Base-by-base conservation (phyloP, 257 asterid species). In the Craterostigma plantagineum region DNA sequence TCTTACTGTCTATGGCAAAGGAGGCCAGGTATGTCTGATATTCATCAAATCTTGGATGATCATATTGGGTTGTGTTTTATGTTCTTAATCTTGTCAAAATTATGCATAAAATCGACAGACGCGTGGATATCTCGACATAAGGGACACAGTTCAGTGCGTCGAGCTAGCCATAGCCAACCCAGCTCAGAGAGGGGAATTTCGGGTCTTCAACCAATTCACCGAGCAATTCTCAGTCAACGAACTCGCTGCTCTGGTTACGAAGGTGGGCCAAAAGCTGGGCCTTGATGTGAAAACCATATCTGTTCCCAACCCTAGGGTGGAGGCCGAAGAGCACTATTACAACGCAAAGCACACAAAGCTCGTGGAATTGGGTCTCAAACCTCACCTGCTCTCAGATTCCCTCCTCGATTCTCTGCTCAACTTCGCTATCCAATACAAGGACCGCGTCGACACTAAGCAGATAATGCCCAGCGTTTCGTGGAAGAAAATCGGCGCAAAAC, bases 151-250 rank as follows among this genome's bases (percentile, higher is more conserved):
- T 16, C 95, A 82, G 40, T 82, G 98, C 16, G 91, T 87, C 1
- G 95, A 87, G 61, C 79, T 87, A 7, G 98, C 98, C 9, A 82
- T 87, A 16, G 82, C 95, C 11, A 87, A 87, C 61, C 98, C 98
- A 9, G 98, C 98, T 38, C 54, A 72, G 53, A 77, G 62, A 45
- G 95, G 98, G n/a, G 90, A 76, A 62, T 79, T 82, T 18, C 75
- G 98, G 35, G 95, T 87, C 34, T 87, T 87, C 55, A 87, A 82
- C 70, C 98, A 82, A 49, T 87, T 82, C 61, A 87, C 95, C 0
- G 95, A 87, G 63, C 95, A 82, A 48, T 87, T 79, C 63, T 87
- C 98, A n/a, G 98, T 79, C 43, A 87, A 87, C 18, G 76, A 76
- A 52, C 95, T 87, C 8, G 95, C 95, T 0, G 63, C 77, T 34